Conservation (phyloP, 2,329 filamentous ascomycete species). For the Nigrospora osmanthi region DNA sequence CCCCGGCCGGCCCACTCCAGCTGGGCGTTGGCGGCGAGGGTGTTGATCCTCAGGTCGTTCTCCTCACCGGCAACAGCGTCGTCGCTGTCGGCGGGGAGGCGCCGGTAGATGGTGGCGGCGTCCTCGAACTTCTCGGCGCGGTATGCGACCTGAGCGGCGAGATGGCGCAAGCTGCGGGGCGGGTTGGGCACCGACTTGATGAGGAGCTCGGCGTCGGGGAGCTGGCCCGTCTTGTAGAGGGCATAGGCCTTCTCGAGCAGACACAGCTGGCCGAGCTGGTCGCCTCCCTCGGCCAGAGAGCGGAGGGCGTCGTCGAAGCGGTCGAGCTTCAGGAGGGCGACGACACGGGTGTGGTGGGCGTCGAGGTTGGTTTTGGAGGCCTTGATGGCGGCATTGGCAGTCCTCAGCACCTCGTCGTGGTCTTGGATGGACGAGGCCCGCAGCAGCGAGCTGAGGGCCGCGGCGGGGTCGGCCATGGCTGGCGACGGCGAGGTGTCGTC, state of each 20-base stretch:
- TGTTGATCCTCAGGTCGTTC: conserved; percentile 70
- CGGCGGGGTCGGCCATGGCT: conserved; percentile 35
- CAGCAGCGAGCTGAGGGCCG: conserved; percentile 45
- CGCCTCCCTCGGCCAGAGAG: conserved; percentile 56
- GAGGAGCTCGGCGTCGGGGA: conserved; percentile 51
- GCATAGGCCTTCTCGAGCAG: conserved; percentile 69
- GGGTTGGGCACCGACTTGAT: conserved; percentile 22
- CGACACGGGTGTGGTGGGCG: conserved; percentile 61
- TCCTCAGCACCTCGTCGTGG: conserved; percentile 64
- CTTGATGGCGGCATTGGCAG: conserved; percentile 53
- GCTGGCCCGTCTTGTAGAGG: conserved; percentile 71
- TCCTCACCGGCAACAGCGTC: conserved; percentile 50
- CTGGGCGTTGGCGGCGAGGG: conserved; percentile 65
- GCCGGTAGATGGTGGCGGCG: conserved; percentile 55
- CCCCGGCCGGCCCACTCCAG: conserved; percentile 59
- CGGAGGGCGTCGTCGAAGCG: conserved; percentile 71
- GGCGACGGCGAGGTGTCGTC: too few species aligned
- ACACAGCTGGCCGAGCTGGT: conserved; percentile 52
- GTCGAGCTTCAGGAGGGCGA: conserved; percentile 75
- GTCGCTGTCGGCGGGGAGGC: conserved; percentile 36
- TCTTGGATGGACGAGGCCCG: conserved; percentile 53
- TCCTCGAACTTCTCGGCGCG: conserved; percentile 65
- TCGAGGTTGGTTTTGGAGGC: conserved; percentile 46
- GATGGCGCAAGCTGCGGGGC: conserved; percentile 35
- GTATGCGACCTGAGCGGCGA: conserved; percentile 64